Evolutionary conservation across 306 rosid species (phyloP), one percentile per base, ranked within the genome.

Genomic region (Canavalia gladiata): DNA sequence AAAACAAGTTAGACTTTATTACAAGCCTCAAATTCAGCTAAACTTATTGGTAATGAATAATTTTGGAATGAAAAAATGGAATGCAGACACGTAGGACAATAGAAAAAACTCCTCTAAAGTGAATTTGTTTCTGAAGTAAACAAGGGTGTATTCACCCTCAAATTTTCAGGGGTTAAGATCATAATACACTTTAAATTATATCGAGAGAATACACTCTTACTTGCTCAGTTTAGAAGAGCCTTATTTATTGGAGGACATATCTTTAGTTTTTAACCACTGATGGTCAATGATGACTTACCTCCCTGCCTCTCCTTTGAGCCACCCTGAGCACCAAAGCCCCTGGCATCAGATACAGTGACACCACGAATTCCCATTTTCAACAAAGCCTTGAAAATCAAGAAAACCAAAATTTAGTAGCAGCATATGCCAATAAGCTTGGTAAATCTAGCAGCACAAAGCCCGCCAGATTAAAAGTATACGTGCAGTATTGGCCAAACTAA

Each of bases 241-340:
- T 72, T 72, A 75, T 49, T 62, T 4, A 8, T 30, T n/a, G 73
- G n/a, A 50, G 51, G 69, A 51, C 5, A 46, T 35, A 51, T 65
- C 50, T 65, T 72, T 47, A 47, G 63, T 3, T 51, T 56, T 65
- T 49, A 42, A 72, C 56, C 47, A 59, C 37, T 67, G 59, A 7
- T 31, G 67, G 74, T 39, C 45, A 66, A 72, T 7, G 5, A 73
- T 1, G 54, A 77, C 87, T 69, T 87, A 95, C 99, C 99, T 76
- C 96, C 99, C 6, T 95, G 97, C 89, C 99, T 95, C 85, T 95
- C 99, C 84, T 85, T 87, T 2, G 93, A 88, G 62, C 98, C 99
- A 29, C 99, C 99, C 81, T 95, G 99, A 84, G 99, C 84, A 82
- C 99, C 99, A 88, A 95, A 95, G 52, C 99, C 99, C 63, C 78